Evolutionary conservation across 441 rosid species (phyloP), one percentile per base, ranked within the genome.

Genomic region (Euphorbia celastroides): DNA sequence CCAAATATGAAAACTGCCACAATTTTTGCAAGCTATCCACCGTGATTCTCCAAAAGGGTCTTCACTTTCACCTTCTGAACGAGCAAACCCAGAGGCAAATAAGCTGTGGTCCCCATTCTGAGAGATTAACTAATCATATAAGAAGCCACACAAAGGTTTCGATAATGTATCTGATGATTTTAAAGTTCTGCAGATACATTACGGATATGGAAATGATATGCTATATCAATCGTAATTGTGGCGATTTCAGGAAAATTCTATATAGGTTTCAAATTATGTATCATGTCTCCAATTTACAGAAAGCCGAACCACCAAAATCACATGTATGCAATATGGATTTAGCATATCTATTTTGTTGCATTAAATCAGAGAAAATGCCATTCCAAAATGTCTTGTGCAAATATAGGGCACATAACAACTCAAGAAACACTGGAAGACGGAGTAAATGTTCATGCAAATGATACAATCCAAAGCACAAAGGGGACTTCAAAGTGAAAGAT

Each of bases 21-120:
- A 94, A 66, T 74, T 88, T 83, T 94, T 89, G 84, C 98, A 94
- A 32, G 94, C 84, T 70, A 94, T 92, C 74, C 80, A 78, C 82
- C 88, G 83, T 68, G 90, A 83, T 64, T 94, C 97, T 80, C 90
- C 86, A 65, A 79, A 69, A 25, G 81, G 85, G 57, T 85, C 97
- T 59, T 86, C 87, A 46, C 75, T 72, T 36, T 86, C 86, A 31
- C 76, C 83, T 72, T 85, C 96, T 54, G 96, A 60, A 65, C 51
- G 83, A 62, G 87, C 71, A 78, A 79, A 86, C 55, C 88, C 85
- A 69, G 95, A 83, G 55, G 81, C 71, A 81, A 88, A 83, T 73
- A 85, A 79, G 67, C 89, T 76, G 62, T 51, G 89, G 41, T 82
- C 75, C 22, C 88, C 83, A 79, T 84, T 80, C 83, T 86, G 81